A percentile compares a stretch with the other conserved stretches of the same genome.
These are phyloP conservation scores for Cladophialophora chaetospira DNA, from an alignment of 2,329 filamentous ascomycete species.

Conservation along the genomic window DNA sequence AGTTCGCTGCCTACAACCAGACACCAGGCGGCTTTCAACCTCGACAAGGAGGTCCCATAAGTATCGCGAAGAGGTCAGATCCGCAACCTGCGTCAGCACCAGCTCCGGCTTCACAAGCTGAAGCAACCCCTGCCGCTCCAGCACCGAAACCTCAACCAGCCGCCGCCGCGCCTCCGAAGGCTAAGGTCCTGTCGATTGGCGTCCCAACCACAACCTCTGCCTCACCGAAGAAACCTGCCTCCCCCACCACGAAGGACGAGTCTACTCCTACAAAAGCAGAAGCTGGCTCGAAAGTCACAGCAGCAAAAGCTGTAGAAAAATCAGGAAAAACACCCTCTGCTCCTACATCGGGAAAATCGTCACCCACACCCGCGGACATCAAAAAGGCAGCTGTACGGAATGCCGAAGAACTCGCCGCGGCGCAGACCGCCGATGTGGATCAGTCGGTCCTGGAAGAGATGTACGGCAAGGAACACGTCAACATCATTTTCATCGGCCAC, in stretches of 20 bases:
- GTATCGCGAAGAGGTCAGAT: conserved; percentile 43
- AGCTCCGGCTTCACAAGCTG: conserved; percentile 48
- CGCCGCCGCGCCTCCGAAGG: conserved; percentile 49
- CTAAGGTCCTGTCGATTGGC: conserved; percentile 75
- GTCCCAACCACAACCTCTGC: conserved; percentile 43
- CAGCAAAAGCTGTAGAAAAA: conserved; percentile 89
- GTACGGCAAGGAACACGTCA: conserved; percentile 85
- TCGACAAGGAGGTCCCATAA: conserved; percentile 49
- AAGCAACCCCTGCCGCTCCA: conserved; percentile 39
- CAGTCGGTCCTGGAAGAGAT: conserved; percentile 88
- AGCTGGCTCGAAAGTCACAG: conserved; percentile 77
- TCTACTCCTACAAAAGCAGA: conserved; percentile 56
- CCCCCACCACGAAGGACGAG: conserved; percentile 57
- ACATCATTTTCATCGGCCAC: conserved; percentile 97
- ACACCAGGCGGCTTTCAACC: conserved; percentile 43
- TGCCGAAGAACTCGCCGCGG: conserved; percentile 79
- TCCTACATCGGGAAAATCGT: conserved; percentile 80
- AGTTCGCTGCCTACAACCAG: conserved; percentile 49
- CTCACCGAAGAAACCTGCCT: conserved; percentile 46
- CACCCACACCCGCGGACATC: conserved; percentile 67
- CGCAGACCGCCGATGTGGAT: conserved; percentile 78
- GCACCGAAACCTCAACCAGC: conserved; percentile 21
- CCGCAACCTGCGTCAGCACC: conserved; percentile 51
- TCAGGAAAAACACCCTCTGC: conserved; percentile 76
- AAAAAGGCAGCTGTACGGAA: conserved; percentile 67